Percentiles rank a stretch among this genome's conserved stretches.
phyloP scores from a whole-genome alignment of 1,139 yeast genomes.

The Taphrina pruni region DNA sequence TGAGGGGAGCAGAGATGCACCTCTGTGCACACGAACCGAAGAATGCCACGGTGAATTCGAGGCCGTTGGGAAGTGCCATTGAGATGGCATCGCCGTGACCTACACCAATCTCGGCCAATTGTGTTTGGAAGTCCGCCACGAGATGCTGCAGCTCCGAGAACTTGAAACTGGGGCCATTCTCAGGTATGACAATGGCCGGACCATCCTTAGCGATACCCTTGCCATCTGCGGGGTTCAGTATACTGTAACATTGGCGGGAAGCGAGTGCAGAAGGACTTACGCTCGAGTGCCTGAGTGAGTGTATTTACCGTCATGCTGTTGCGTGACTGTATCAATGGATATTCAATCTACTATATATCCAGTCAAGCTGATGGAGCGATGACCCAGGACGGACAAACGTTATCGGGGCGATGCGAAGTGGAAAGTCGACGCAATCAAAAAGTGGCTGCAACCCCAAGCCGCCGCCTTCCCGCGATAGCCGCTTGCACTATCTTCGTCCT shows the following conservation, averaged over 20 bases:
- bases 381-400: background rate
- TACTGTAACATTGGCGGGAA: background rate
- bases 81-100: constrained; percentile 55
- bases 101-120: constrained; percentile 40
- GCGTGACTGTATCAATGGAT: too few relatives aligned
- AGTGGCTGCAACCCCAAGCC: too few relatives aligned
- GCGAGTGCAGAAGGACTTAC: background rate
- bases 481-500: background rate
- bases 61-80: constrained; percentile 63
- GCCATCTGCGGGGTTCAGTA: constrained; percentile 24
- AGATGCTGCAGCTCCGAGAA: constrained; percentile 36
- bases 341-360: too few relatives aligned
- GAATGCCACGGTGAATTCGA: constrained; percentile 64
- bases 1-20: constrained; percentile 68
- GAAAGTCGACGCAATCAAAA: too few relatives aligned
- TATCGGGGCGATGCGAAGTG: background rate
- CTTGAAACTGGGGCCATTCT: constrained; percentile 33
- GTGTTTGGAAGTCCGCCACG: constrained; percentile 37
- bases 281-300: constrained; percentile 29
- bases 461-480: background rate
- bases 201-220: constrained; percentile 21
- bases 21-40: constrained; percentile 62
- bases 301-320: constrained; percentile 9
- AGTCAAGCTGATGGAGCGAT: background rate
- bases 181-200: constrained; percentile 32